Evolutionary conservation across 768 basidiomycete genomes (phyloP), one percentile per base, ranked within the genome.

Genomic region (Guyanaporus albipodus): DNA sequence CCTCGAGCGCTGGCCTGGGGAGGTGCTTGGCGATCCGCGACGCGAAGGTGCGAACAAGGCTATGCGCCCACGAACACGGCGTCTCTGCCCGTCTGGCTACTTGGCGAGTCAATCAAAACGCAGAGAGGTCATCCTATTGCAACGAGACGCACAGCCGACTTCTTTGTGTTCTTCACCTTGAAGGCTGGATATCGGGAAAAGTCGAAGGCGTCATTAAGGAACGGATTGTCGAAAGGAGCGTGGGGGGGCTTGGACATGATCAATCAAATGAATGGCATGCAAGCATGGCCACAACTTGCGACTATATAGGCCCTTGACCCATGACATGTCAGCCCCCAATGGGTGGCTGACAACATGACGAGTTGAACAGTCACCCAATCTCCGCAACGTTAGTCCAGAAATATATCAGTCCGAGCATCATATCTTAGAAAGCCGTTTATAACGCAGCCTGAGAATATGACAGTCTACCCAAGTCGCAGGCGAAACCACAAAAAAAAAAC

Each of bases 151-250:
- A 60, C 59, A 11, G 22, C 46, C 6, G 24, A 28, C 4, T 4
- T 9, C 8, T 24, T 35, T 14, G 45, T 18, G 32, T 40, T 17
- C 18, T 38, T 42, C 3, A 27, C 32, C 36, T 39, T 50, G 34
- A 48, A 33, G 28, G 18, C 38, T 11, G 57, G 50, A 15, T 55
- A 46, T 29, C 40, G 50, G 10, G 54, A 51, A 19, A 48, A 49
- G 29, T 59, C 54, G 49, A 57, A 54, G 54, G 48, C 42, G 11
- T 62, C 44, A 21, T 53, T 40, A 53, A 62, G 36, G 54, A 59
- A 10, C n/a, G 56, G 29, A 38, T 42, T n/a, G 24, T 59, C 24
- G 17, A 49, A 62, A 59, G 2, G 59, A 62, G 49, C 41, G 60
- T 62, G 43, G 43, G 43, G 17, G 19, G n/a, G 22, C 12, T 29